Conservation (phyloP, 345 rosid genomes). For the Gossypium longicalyx region DNA sequence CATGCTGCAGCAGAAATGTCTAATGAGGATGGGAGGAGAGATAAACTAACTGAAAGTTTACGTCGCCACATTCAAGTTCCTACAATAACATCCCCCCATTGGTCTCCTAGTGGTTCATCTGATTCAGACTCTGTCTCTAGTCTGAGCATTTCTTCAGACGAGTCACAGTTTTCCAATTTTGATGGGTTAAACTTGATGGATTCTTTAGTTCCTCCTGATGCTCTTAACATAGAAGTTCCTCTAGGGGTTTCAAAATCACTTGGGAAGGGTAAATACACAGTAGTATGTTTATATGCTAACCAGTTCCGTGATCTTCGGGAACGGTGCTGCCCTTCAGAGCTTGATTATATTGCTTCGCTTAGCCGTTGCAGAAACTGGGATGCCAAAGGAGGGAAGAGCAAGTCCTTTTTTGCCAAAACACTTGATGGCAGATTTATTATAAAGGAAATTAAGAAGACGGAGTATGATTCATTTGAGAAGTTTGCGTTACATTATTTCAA, state of each 20-base stretch:
- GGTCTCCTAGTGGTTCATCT: constrained; percentile 52
- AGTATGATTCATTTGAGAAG: constrained; percentile 78
- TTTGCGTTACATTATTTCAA: constrained; percentile 79
- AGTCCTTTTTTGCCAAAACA: constrained; percentile 79
- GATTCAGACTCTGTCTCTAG: constrained; percentile 47
- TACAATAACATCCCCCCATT: constrained; percentile 39
- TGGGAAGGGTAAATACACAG: constrained; percentile 74
- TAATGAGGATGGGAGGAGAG: constrained; percentile 32
- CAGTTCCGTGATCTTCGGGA: constrained; percentile 74
- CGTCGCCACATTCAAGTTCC: constrained; percentile 31
- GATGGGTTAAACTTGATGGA: constrained; percentile 72
- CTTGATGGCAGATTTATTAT: constrained; percentile 81
- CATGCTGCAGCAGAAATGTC: constrained; percentile 24
- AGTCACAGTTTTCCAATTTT: constrained; percentile 58
- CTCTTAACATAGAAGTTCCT: constrained; percentile 48
- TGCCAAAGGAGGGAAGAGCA: constrained; percentile 98
- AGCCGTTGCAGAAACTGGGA: constrained; percentile 90
- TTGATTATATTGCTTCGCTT: constrained; percentile 76
- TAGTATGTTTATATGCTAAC: constrained; percentile 62
- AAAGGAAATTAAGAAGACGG: constrained; percentile 93
- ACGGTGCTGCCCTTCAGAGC: constrained; percentile 68
- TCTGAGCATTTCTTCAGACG: constrained; percentile 42
- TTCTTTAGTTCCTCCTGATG: constrained; percentile 47
- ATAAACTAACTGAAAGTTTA: constrained; percentile 30
- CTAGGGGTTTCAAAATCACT: constrained; percentile 58